Evolutionary conservation across 2,329 filamentous ascomycete genomes (phyloP).

Genomic region (Zymoseptoria crescenta): DNA sequence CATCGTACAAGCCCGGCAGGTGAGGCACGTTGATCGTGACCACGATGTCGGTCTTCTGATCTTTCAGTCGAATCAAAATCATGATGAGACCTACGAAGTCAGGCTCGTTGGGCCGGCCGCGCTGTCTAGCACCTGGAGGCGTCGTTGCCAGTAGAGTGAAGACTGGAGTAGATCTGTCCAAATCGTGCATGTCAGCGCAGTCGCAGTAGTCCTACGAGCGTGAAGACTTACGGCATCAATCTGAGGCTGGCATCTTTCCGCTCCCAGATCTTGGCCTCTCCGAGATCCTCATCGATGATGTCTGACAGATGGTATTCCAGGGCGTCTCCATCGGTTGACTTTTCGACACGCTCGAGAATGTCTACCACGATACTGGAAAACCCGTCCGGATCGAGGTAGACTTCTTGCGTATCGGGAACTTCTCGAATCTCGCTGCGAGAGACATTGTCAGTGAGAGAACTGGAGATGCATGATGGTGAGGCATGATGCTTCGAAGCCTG

Average conservation of each 20-base stretch:
- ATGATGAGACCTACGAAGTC: constrained; percentile 62
- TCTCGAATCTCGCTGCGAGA: constrained; percentile 57
- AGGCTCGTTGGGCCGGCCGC: constrained; percentile 39
- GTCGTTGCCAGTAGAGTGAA: constrained; percentile 62
- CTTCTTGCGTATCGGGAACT: constrained; percentile 83
- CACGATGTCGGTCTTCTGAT: constrained; percentile 70
- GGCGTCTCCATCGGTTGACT: constrained; percentile 61
- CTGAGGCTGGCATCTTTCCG: not conserved
- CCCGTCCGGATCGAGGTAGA: constrained; percentile 75
- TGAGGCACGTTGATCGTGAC: constrained; percentile 85
- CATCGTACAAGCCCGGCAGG: constrained; percentile 64
- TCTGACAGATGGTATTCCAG: constrained; percentile 42
- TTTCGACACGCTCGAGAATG: constrained; percentile 73
- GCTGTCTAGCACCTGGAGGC: constrained; percentile 31
- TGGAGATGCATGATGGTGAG: not conserved
- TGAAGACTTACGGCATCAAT: not conserved
- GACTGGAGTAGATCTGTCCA: constrained; percentile 42
- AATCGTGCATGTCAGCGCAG: constrained; percentile 32
- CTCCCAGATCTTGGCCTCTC: constrained; percentile 25
- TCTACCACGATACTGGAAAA: constrained; percentile 87
- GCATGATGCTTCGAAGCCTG: not conserved
- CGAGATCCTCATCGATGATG: constrained; percentile 27
- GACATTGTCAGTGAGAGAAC: not conserved
- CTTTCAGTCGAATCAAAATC: constrained; percentile 67
- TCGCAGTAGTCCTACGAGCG: not conserved